Evolutionary conservation across 805 yeast species (phyloP).

Genomic region (Teunomyces gatunensis): DNA sequence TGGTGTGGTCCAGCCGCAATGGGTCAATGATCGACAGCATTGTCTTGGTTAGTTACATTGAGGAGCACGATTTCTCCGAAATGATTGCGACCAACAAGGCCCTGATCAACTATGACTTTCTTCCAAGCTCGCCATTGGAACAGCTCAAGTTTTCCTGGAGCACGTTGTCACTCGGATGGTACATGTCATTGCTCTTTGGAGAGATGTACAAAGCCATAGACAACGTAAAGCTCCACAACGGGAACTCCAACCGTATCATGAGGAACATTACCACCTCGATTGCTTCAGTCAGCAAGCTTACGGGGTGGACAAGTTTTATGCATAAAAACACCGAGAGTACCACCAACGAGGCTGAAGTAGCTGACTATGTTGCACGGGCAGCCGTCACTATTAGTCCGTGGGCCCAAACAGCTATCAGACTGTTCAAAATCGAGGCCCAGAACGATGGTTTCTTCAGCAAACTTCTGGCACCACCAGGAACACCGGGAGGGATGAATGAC

Average conservation of each 20-base stretch:
- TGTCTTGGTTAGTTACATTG: constrained; percentile 41
- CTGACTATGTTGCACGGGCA: constrained; percentile 26
- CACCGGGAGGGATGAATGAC: constrained; percentile 43
- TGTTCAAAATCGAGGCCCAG: constrained; percentile 43
- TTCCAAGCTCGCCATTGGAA: constrained; percentile 41
- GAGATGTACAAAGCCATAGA: constrained; percentile 40
- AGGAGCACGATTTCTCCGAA: constrained; percentile 28
- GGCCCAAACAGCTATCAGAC: constrained; percentile 47
- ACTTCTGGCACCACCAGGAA: constrained; percentile 19
- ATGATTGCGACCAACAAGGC: constrained; percentile 19
- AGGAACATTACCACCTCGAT: constrained; percentile 37
- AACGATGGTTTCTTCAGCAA: constrained; percentile 20
- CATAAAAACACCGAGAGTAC: constrained; percentile 9
- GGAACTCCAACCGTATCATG: constrained; percentile 32
- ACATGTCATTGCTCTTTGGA: constrained; percentile 63
- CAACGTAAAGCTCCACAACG: constrained; percentile 17
- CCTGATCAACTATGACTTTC: constrained; percentile 41
- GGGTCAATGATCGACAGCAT: constrained; percentile 21
- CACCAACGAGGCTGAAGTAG: constrained; percentile 1
- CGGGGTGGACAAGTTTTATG: constrained; percentile 39
- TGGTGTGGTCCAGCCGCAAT: constrained; percentile 21
- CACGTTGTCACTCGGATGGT: constrained; percentile 69
- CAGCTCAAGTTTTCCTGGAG: constrained; percentile 62
- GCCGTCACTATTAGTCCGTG: constrained; percentile 46
- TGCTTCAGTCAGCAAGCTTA: constrained; percentile 36